Evolutionary conservation across 2,329 filamentous ascomycete genomes (phyloP).

Genomic region (Verticillium klebahnii): DNA sequence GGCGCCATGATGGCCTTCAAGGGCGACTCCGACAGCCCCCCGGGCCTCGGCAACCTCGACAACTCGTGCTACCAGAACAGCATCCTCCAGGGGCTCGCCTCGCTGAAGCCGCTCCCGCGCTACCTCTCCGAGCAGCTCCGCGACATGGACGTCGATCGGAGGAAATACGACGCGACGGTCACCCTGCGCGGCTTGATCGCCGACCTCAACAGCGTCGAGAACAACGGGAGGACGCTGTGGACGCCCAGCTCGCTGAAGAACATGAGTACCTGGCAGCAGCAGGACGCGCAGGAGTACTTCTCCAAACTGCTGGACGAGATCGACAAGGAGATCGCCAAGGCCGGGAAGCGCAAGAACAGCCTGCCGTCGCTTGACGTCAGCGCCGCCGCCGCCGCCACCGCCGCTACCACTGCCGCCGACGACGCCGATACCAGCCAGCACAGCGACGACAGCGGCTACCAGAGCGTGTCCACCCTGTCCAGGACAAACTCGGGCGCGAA

Average conservation of each 20-base stretch:
- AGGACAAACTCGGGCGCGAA: conserved; percentile 20
- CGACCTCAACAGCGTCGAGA: conserved; percentile 64
- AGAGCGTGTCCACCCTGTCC: conserved; percentile 36
- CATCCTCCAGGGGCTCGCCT: conserved; percentile 78
- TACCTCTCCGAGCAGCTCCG: conserved; percentile 54
- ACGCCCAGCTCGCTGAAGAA: conserved; percentile 77
- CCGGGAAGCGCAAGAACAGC: conserved; percentile 23
- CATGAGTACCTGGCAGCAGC: conserved; percentile 93
- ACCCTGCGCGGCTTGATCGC: conserved; percentile 61
- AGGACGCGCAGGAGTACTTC: conserved; percentile 97
- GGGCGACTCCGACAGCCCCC: conserved; percentile 39
- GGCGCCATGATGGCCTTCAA: conserved; percentile 35
- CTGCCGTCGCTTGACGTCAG: background rate
- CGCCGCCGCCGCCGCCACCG: background rate
- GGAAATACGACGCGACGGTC: conserved; percentile 17
- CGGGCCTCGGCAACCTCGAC: conserved; percentile 82
- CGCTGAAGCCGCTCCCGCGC: conserved; percentile 62
- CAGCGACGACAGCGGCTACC: conserved; percentile 55
- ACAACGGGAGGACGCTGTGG: conserved; percentile 76
- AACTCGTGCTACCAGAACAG: conserved; percentile 99
- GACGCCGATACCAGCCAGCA: conserved; percentile 41
- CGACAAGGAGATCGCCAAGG: conserved; percentile 67
- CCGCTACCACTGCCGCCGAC: conserved; percentile 33
- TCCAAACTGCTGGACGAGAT: conserved; percentile 83
- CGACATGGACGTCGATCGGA: conserved; percentile 10